Evolutionary conservation across 2,329 filamentous ascomycete species (phyloP), one percentile per base, ranked within the genome.

Genomic region (Pseudogymnoascus sp.): DNA sequence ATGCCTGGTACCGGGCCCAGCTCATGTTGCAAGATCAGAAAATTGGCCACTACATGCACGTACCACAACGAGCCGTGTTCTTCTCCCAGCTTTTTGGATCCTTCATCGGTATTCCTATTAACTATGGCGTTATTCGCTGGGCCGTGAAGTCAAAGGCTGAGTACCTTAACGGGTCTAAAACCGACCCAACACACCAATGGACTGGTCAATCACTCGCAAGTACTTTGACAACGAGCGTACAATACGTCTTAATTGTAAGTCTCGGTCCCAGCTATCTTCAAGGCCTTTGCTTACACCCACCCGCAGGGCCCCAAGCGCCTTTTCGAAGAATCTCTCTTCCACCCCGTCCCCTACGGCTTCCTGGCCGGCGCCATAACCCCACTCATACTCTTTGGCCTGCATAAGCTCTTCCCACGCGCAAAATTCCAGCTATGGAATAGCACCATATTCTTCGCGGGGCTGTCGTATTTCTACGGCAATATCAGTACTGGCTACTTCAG

Each of bases 31-130:
- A 86, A 68, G 84, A 87, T 68, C 81, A 83, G 69, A 84, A 86
- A 69, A 84, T 86, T n/a, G 84, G 83, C 0, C 83, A 86, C 67
- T 86, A 86, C 67, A 84, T 85, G 79, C 83, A 86, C 62, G 77
- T 86, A 0, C 82, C 83, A 0, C 84, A 84, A 1, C 79, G 81
- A 11, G 76, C 80, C 0, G 79, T 86, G 5, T 86, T 87, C 74
- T 83, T 86, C 70, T 82, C 81, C 1, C 84, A 86, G 68, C 76
- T 86, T 3, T 83, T 86, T 34, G 84, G 83, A 3, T 82, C 81
- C 14, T 73, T 83, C 6, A 75, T 86, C 45, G 84, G 83, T 4
- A 77, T 86, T 5, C 83, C 84, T 0, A 80, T 86, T 67, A 85
- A 86, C 69, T 86, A 86, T 62, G 83, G 77, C 4, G 82, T 85